Conservation (phyloP, 2,329 filamentous ascomycete genomes). For the Aspergillus eucalypticola region DNA sequence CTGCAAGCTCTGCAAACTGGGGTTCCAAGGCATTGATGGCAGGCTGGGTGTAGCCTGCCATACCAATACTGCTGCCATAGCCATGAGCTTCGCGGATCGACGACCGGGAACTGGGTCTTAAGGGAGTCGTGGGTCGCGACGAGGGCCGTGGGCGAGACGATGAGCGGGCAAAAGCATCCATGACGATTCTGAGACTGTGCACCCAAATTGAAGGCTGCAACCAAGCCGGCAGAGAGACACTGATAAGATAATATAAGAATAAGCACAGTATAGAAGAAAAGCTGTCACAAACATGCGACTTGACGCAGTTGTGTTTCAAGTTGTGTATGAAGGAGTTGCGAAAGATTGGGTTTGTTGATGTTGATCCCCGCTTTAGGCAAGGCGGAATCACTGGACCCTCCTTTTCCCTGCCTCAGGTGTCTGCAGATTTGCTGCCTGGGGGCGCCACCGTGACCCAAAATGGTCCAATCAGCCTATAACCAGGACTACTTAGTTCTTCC, state of each 20-base stretch:
- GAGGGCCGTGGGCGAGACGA: slow-evolving; percentile 62
- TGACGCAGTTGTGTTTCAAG: slow-evolving; percentile 1
- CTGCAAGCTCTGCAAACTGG: slow-evolving; percentile 87
- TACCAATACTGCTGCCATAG: slow-evolving; percentile 42
- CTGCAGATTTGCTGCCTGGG: neutral
- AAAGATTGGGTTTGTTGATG: neutral
- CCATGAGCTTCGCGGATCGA: slow-evolving; percentile 78
- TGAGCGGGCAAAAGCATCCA: slow-evolving; percentile 48
- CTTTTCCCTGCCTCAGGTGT: neutral
- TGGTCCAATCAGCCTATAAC: neutral
- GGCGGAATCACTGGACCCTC: slow-evolving; percentile 3
- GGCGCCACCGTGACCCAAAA: neutral
- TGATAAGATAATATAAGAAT: neutral
- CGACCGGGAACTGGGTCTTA: slow-evolving; percentile 84
- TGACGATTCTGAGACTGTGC: slow-evolving; percentile 17
- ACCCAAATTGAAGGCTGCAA: slow-evolving; percentile 6
- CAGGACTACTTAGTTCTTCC: neutral
- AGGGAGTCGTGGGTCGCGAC: slow-evolving; percentile 84
- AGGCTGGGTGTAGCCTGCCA: slow-evolving; percentile 54
- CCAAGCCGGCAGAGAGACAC: slow-evolving; percentile 8
- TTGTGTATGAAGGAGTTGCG: neutral
- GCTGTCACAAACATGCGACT: slow-evolving; percentile 1
- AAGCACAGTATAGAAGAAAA: neutral
- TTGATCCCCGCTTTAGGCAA: slow-evolving; percentile 7
- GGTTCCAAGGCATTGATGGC: slow-evolving; percentile 78